phyloP scores from a whole-genome alignment of 2,329 filamentous ascomycete species.

The Fusarium oligoseptatum region DNA sequence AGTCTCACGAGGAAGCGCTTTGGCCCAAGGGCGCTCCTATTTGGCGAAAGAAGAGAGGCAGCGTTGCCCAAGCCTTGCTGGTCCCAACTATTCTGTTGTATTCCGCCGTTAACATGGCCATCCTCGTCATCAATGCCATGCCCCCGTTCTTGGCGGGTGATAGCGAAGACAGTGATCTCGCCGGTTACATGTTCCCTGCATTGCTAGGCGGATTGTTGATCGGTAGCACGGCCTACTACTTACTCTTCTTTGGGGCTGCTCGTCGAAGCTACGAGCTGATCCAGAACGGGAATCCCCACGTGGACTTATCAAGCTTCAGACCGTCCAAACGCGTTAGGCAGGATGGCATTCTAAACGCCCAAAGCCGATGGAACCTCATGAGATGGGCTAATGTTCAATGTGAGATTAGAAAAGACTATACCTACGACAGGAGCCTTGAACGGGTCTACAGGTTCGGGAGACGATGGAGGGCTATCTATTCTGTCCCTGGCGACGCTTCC shows the following conservation, averaged over 20 bases:
- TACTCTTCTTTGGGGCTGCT: background rate
- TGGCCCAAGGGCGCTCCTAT: background rate
- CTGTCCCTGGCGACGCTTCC: background rate
- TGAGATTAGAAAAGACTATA: background rate
- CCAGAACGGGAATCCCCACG: background rate
- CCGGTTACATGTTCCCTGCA: background rate
- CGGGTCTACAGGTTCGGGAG: background rate
- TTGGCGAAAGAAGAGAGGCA: accelerated
- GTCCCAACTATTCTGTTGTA: background rate
- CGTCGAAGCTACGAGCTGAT: background rate
- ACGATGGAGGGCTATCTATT: background rate
- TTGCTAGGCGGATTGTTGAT: background rate
- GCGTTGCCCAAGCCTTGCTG: background rate
- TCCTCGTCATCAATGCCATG: background rate
- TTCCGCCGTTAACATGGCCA: background rate
- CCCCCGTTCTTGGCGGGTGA: background rate
- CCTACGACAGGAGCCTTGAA: background rate
- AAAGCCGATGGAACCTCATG: background rate
- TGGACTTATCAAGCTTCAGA: background rate
- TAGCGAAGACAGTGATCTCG: background rate
- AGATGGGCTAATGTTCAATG: background rate
- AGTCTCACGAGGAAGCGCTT: background rate
- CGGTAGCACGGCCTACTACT: background rate
- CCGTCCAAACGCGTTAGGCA: background rate
- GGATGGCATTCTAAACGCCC: background rate